Evolutionary conservation across 2,329 filamentous ascomycete genomes (phyloP).

Genomic region (Xylaria sp.): DNA sequence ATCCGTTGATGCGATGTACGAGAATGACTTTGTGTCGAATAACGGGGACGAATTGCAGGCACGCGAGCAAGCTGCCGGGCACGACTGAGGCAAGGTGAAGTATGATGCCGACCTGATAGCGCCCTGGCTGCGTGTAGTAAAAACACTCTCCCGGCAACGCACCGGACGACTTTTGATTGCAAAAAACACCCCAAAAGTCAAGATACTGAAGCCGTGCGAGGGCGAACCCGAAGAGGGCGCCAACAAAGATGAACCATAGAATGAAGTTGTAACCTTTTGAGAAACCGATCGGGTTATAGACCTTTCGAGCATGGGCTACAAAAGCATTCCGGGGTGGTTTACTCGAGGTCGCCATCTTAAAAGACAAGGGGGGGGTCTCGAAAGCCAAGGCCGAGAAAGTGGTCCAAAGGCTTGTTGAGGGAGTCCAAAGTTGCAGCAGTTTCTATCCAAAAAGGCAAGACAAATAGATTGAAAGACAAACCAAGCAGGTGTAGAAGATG

Average conservation of each 20-base stretch:
- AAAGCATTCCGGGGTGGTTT: conserved; percentile 17
- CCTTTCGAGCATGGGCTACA: conserved; percentile 35
- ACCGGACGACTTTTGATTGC: conserved; percentile 20
- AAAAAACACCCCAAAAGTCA: conserved; percentile 50
- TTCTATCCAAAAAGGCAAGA: neutral
- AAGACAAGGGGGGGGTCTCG: neutral
- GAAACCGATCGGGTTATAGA: conserved; percentile 60
- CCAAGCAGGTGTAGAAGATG: neutral
- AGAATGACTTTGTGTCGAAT: conserved; percentile 54
- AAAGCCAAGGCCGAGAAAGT: neutral
- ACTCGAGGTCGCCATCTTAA: conserved; percentile 11
- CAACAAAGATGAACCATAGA: conserved; percentile 56
- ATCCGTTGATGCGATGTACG: conserved; percentile 67
- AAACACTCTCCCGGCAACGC: conserved; percentile 49
- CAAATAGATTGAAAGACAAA: neutral
- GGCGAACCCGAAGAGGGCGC: conserved; percentile 53
- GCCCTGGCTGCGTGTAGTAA: conserved; percentile 41
- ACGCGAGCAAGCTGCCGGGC: conserved; percentile 50
- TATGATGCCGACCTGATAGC: conserved; percentile 49
- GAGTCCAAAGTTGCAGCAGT: neutral
- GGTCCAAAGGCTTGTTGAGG: neutral
- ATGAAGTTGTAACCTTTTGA: conserved; percentile 61
- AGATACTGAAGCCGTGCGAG: conserved; percentile 56
- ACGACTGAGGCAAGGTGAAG: conserved; percentile 54
- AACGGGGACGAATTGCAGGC: conserved; percentile 55